Base-by-base conservation (phyloP, 1,284 basidiomycete genomes). In the Heterobasidion irregulare region DNA sequence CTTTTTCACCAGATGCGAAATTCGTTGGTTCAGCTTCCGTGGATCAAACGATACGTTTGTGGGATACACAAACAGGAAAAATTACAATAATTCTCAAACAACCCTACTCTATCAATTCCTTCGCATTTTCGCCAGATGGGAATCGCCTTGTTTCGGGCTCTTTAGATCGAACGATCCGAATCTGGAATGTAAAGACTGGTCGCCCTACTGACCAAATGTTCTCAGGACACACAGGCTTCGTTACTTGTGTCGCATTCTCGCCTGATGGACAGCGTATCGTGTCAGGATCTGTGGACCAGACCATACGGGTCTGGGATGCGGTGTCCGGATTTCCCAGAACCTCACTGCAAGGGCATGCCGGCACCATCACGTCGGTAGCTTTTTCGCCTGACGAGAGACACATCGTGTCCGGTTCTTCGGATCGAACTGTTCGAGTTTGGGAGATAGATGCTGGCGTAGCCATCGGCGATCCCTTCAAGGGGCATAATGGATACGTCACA, bases 301-400 rank as follows among this genome's bases (percentile, higher is more conserved):
- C 53, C 16, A 44, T 58, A 13, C 52, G 55, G 2, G 19, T 58
- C n/a, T 58, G 57, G 57, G 36, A 54, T 41, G 49, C 35, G 47
- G 34, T 16, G 8, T 47, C 50, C n/a, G 50, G 56, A 15, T 10
- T 8, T 48, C 8, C 26, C 18, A 15, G 18, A 19, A 32, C 18
- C 13, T 13, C 47, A 9, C 18, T 48, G 12, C 8, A 32, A 48
- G 32, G 38, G 38, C 38, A 41, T n/a, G n/a, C 38, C n/a, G 38
- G 38, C 12, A 0, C n/a, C 12, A n/a, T 41, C 38, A n/a, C 38
- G 10, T 41, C 38, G 10, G n/a, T 41, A 10, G 38, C 38, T 12
- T 41, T 41, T 41, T 41, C 38, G 10, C 38, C 38, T 12, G n/a
- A 41, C n/a, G 38, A n/a, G 12, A 41, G 8, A n/a, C 38, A 41